These are phyloP conservation scores for Chenopodium album DNA, from an alignment of 148 eudicot species.

Conservation along the genomic window DNA sequence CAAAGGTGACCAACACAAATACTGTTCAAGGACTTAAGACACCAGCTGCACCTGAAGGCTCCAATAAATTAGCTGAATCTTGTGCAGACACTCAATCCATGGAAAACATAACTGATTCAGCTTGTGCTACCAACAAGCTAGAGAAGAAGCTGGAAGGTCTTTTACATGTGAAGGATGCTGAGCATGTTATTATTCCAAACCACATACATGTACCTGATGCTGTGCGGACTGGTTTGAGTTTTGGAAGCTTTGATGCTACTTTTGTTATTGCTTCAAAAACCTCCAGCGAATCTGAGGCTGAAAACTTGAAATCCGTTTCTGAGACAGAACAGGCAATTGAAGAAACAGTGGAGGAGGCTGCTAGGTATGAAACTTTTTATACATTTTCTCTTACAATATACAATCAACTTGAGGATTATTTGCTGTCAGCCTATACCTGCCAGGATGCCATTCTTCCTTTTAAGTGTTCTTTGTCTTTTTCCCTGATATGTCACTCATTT, in stretches of 20 bases:
- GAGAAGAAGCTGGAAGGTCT: conserved; percentile 53
- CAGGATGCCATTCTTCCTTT: not conserved
- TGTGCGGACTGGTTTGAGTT: conserved; percentile 67
- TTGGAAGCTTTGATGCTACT: conserved; percentile 84
- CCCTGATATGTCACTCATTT: not conserved
- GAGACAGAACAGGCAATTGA: conserved; percentile 48
- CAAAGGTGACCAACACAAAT: conserved; percentile 49
- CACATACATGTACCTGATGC: conserved; percentile 83
- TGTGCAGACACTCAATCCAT: conserved; percentile 27
- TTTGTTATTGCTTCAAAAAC: conserved; percentile 39
- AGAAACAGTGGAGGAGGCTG: conserved; percentile 38
- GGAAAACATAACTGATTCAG: conserved; percentile 33
- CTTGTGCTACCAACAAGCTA: conserved; percentile 43
- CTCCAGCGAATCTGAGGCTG: conserved; percentile 34
- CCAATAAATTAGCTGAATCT: conserved; percentile 32
- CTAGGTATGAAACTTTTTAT: conserved; percentile 42
- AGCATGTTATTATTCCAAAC: conserved; percentile 77
- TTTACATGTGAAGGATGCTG: conserved; percentile 48
- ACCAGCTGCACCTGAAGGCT: conserved; percentile 39
- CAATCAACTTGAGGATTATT: not conserved
- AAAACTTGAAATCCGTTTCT: conserved; percentile 36
- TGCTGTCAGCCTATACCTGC: not conserved
- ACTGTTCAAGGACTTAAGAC: conserved; percentile 43
- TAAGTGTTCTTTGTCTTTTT: not conserved
- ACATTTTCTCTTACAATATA: not conserved